phyloP scores from a whole-genome alignment of 2,329 filamentous ascomycete species.

The Tolypocladium ovalisporum region DNA sequence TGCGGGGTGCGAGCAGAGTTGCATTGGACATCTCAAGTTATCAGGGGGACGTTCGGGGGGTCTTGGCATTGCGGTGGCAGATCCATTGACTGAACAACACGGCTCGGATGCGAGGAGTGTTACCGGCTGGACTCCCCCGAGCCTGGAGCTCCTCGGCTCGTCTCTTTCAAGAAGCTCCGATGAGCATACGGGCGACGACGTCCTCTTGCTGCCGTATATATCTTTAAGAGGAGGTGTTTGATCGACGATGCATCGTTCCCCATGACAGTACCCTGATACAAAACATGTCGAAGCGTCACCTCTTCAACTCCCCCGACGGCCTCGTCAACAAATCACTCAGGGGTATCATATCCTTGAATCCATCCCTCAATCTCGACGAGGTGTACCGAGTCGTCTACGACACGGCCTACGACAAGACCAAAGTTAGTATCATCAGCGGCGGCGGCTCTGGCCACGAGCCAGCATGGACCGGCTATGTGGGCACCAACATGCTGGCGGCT shows the following conservation, averaged over 20 bases:
- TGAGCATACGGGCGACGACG: neutral
- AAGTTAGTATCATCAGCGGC: slow-evolving; percentile 41
- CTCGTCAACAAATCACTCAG: slow-evolving; percentile 41
- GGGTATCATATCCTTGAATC: slow-evolving; percentile 42
- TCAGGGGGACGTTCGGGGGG: neutral
- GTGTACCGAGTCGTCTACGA: slow-evolving; percentile 41
- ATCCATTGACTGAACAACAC: neutral
- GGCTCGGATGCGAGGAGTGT: neutral
- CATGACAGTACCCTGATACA: neutral
- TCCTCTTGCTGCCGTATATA: neutral
- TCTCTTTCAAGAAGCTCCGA: neutral
- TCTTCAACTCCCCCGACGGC: slow-evolving; percentile 41
- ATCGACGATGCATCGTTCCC: neutral
- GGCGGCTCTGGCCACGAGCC: slow-evolving; percentile 50
- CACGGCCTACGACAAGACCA: slow-evolving; percentile 28
- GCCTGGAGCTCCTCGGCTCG: neutral
- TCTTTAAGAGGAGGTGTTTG: neutral
- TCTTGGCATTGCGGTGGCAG: neutral
- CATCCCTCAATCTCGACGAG: slow-evolving; percentile 36
- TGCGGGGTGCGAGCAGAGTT: neutral
- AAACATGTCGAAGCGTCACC: slow-evolving; percentile 40
- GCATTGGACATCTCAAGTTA: neutral
- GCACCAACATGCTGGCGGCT: slow-evolving; percentile 48
- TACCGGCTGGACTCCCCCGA: neutral
- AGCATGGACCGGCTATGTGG: slow-evolving; percentile 54